Conservation (phyloP, 2,329 filamentous ascomycete genomes). For the Colletotrichum neosansevieriae region DNA sequence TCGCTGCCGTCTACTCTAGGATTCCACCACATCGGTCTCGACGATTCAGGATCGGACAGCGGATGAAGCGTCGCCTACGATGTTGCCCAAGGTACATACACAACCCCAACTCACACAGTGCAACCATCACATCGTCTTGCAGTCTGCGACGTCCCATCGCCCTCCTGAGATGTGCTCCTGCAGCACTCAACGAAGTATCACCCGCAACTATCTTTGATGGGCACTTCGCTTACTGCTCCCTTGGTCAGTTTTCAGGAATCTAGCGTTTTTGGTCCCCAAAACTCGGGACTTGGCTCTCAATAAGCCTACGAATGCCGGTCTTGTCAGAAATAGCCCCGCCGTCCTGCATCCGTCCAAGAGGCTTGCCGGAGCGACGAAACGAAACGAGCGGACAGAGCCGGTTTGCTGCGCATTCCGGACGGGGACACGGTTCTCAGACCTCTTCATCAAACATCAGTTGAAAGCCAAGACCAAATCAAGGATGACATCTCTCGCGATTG, state of each 20-base stretch:
- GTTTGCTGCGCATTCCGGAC: slow-evolving; percentile 27
- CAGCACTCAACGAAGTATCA: slow-evolving; percentile 12
- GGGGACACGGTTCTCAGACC: slow-evolving; percentile 28
- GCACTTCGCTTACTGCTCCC: background rate
- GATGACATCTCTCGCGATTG: slow-evolving; percentile 27
- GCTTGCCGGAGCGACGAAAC: slow-evolving; percentile 33
- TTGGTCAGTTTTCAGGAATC: background rate
- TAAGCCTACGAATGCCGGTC: slow-evolving; percentile 19
- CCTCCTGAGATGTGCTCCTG: slow-evolving; percentile 8
- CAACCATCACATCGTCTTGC: slow-evolving; percentile 31
- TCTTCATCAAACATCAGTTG: slow-evolving; percentile 34
- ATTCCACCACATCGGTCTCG: slow-evolving; percentile 12
- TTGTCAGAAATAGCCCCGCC: slow-evolving; percentile 15
- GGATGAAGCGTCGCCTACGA: background rate
- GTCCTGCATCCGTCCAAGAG: slow-evolving; percentile 17
- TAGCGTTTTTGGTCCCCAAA: background rate
- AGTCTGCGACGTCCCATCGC: slow-evolving; percentile 23
- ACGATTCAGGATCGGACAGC: slow-evolving; percentile 3
- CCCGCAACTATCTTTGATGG: background rate
- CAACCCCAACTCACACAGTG: slow-evolving; percentile 18
- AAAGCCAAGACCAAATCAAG: slow-evolving; percentile 31
- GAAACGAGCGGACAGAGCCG: slow-evolving; percentile 35
- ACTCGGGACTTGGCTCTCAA: slow-evolving; percentile 16
- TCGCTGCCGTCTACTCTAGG: slow-evolving; percentile 5
- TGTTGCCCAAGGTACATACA: slow-evolving; percentile 8